Conservation (phyloP, 129 eudicot species). For the Arctium lappa region DNA sequence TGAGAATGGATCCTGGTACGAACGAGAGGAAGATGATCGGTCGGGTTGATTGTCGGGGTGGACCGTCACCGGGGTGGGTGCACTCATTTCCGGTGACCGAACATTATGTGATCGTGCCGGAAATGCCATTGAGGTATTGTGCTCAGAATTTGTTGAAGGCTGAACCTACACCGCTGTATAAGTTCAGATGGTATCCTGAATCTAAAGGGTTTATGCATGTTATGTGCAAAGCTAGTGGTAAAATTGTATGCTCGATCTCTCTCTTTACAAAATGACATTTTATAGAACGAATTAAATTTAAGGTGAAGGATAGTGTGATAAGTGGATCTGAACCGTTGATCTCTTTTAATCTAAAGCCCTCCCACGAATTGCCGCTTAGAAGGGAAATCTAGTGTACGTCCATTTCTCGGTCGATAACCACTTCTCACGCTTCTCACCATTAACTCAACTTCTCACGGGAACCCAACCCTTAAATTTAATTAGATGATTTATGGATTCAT, state of each 20-base stretch:
- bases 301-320: too few species aligned
- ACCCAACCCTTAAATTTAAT: too few species aligned
- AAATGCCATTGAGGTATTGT: constrained; percentile 95
- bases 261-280: neutral
- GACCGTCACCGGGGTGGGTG: constrained; percentile 94
- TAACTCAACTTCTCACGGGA: too few species aligned
- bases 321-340: too few species aligned
- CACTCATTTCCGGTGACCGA: constrained; percentile 97
- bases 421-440: too few species aligned
- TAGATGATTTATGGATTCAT: neutral
- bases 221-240: constrained; percentile 91
- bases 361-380: too few species aligned
- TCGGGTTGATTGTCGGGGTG: constrained; percentile 77
- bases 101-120: constrained; percentile 84
- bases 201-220: constrained; percentile 92
- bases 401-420: too few species aligned
- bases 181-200: constrained; percentile 89
- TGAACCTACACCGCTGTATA: constrained; percentile 90
- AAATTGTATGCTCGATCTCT: constrained; percentile 45
- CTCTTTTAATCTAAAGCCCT: too few species aligned
- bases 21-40: constrained; percentile 84
- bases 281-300: too few species aligned
- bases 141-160: constrained; percentile 77
- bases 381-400: too few species aligned
- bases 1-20: constrained; percentile 72